These are phyloP conservation scores for Podila epicladia DNA, from an alignment of 192 early-diverging fungal genomes.

Conservation along the genomic window DNA sequence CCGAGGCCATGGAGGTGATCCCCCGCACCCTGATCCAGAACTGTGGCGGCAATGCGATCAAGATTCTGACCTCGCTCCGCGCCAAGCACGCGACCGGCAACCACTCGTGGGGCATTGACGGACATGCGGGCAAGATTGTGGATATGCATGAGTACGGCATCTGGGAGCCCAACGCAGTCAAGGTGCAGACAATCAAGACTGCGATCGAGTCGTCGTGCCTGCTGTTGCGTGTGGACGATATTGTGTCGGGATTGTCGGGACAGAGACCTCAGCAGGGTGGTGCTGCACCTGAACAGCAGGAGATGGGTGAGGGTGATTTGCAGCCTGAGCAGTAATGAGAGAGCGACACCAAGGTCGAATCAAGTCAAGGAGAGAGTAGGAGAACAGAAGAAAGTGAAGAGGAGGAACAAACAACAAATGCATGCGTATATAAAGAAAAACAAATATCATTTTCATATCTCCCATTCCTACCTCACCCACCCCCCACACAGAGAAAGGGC, in stretches of 20 bases:
- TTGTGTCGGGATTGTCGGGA: conserved; percentile 91
- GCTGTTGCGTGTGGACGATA: conserved; percentile 93
- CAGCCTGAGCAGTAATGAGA: conserved; percentile 48
- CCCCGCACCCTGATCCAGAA: conserved; percentile 99
- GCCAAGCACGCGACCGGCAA: conserved; percentile 94
- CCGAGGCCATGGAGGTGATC: conserved; percentile 97
- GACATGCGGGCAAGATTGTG: conserved; percentile 87
- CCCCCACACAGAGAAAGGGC: too few relatives aligned
- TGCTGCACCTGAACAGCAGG: conserved; percentile 49
- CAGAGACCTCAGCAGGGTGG: conserved; percentile 56
- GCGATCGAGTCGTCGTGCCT: conserved; percentile 95
- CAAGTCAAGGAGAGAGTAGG: neutral
- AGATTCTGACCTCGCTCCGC: conserved; percentile 87
- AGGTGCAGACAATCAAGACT: conserved; percentile 99
- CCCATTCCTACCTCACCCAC: too few relatives aligned
- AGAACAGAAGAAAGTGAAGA: neutral
- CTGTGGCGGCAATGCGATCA: conserved; percentile 99
- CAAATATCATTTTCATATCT: too few relatives aligned
- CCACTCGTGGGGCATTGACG: conserved; percentile 96
- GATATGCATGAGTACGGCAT: conserved; percentile 99
- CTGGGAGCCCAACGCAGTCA: conserved; percentile 99
- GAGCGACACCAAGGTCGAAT: neutral
- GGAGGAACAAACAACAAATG: too few relatives aligned
- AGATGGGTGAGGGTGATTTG: conserved; percentile 51
- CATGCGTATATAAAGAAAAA: too few relatives aligned